These are phyloP conservation scores for Boletus insuetus DNA, from an alignment of 768 basidiomycete genomes.

Conservation along the genomic window DNA sequence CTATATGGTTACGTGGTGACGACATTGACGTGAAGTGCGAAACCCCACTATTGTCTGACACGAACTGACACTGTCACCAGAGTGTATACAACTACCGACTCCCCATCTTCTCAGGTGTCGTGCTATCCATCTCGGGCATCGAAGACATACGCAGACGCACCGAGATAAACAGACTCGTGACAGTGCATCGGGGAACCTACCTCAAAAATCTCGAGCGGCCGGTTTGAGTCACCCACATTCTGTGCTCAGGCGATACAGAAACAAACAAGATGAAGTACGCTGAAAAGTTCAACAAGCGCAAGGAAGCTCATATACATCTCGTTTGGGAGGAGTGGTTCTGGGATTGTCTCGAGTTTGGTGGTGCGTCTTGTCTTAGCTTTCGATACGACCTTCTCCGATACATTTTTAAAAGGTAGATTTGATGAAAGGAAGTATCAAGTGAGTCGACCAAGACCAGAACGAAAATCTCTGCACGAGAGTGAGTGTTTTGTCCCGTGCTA, in stretches of 20 bases:
- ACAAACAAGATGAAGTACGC: slow-evolving; percentile 79
- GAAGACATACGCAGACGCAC: slow-evolving; percentile 58
- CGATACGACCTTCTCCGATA: neutral
- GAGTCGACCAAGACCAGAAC: slow-evolving; percentile 58
- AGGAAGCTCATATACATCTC: slow-evolving; percentile 71
- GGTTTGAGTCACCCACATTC: slow-evolving; percentile 78
- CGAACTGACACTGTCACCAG: slow-evolving; percentile 35
- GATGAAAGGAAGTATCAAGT: slow-evolving; percentile 62
- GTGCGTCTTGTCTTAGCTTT: slow-evolving; percentile 30
- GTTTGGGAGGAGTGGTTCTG: slow-evolving; percentile 98
- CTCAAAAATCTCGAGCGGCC: slow-evolving; percentile 75
- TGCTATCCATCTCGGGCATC: slow-evolving; percentile 75
- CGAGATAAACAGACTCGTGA: slow-evolving; percentile 61
- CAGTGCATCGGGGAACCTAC: slow-evolving; percentile 62
- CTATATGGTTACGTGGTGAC: slow-evolving; percentile 75
- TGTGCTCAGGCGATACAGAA: slow-evolving; percentile 67
- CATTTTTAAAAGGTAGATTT: slow-evolving; percentile 48
- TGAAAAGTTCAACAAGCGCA: slow-evolving; percentile 63
- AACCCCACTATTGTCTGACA: neutral
- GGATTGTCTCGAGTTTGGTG: slow-evolving; percentile 81
- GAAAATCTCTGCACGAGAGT: slow-evolving; percentile 35
- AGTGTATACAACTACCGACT: slow-evolving; percentile 60
- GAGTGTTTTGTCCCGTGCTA: neutral
- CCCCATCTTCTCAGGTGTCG: slow-evolving; percentile 67
- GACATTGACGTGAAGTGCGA: slow-evolving; percentile 70